Conservation (phyloP, 2,329 filamentous ascomycete genomes). For the Epichloe baconii region DNA sequence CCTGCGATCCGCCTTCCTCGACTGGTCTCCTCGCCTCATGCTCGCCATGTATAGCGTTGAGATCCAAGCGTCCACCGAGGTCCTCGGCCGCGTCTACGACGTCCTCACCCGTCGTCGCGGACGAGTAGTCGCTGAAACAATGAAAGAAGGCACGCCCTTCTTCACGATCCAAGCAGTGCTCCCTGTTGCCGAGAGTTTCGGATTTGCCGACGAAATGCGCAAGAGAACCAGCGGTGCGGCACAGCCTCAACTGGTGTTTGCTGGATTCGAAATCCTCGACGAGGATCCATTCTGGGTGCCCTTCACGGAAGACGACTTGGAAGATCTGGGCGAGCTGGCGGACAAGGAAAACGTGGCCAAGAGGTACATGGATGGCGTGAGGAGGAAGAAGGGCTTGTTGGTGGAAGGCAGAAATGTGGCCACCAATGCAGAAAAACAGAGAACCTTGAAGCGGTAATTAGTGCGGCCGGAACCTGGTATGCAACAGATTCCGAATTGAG, state of each 20-base stretch:
- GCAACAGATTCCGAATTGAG: neutral
- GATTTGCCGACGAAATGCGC: constrained; percentile 91
- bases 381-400: constrained; percentile 75
- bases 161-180: constrained; percentile 84
- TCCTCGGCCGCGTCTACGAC: constrained; percentile 87
- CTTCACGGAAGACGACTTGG: constrained; percentile 88
- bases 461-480: neutral
- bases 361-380: constrained; percentile 84
- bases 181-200: constrained; percentile 89
- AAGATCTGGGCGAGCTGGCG: constrained; percentile 87
- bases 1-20: constrained; percentile 77
- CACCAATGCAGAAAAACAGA: constrained; percentile 85
- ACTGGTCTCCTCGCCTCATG: constrained; percentile 92
- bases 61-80: constrained; percentile 92
- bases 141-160: constrained; percentile 92
- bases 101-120: constrained; percentile 93
- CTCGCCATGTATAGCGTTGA: constrained; percentile 97
- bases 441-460: constrained; percentile 47
- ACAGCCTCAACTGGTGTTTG: constrained; percentile 84
- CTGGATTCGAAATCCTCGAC: constrained; percentile 83
- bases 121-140: constrained; percentile 74
- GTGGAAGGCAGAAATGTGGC: constrained; percentile 67
- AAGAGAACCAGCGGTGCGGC: constrained; percentile 86
- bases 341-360: constrained; percentile 95
- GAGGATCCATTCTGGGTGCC: constrained; percentile 98